Evolutionary conservation across 2,329 filamentous ascomycete genomes (phyloP), one percentile per base, ranked within the genome.

Genomic region (Lecanosticta acicola): DNA sequence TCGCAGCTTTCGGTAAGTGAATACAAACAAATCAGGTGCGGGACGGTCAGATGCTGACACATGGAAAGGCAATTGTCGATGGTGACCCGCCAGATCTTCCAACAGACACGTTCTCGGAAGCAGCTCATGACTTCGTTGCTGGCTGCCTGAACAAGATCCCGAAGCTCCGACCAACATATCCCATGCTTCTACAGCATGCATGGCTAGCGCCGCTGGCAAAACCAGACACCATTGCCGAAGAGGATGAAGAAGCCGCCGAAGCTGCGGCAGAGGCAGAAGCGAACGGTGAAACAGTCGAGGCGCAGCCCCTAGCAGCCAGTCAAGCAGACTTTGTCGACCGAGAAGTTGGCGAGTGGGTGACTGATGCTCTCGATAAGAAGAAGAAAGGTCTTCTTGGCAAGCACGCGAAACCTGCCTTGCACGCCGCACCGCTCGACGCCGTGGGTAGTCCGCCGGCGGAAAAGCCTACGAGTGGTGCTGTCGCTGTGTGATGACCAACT

Each of bases 41-140:
- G 21, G 40, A 42, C n/a, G 19, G 16, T 38, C 10, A 19, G 41
- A 40, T 36, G 36, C 51, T 55, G 46, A 61, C 56, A 61, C 41
- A 34, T 37, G 41, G 21, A 35, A 56, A 98, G 93, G 93, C 93
- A 45, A 98, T 98, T 63, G 93, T 98, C 29, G 88, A 97, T 64
- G 93, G 93, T 41, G 89, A 95, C n/a, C 88, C 93, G 11, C 93
- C 93, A 9, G 83, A 85, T 60, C 80, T 98, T 24, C 93, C 93
- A 0, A 73, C 76, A 3, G 79, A 85, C 45, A 82, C 80, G 19
- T 98, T 86, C 66, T 93, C 90, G 0, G 78, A 84, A 45, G 76
- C 79, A 4, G 88, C 91, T 2, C 83, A 83, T 45, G 85, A 91
- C 59, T 98, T 98, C 69, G 91, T 98, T 18, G 77, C 79, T 32